Evolutionary conservation across 768 basidiomycete genomes (phyloP), one percentile per base, ranked within the genome.

Genomic region (Lepiota subincarnata): DNA sequence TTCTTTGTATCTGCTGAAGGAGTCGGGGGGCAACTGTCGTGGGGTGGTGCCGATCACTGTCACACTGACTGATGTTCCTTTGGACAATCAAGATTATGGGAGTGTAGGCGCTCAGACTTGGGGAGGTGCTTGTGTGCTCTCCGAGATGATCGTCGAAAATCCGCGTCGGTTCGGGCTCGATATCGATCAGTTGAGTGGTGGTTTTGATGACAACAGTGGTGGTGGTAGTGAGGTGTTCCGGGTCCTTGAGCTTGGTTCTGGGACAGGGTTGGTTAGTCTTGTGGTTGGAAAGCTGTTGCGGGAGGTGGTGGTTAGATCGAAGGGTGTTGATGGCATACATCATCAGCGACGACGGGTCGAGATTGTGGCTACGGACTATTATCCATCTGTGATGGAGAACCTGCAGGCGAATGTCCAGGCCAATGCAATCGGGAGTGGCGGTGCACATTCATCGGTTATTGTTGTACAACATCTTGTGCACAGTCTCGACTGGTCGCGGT

Each of bases 91-190:
- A n/a, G 86, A 89, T 59, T 85, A 82, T 57, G 69, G 73, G 11
- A 87, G 83, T 50, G 82, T 92, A 14, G 92, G 92, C 1, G 84
- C 89, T 22, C 92, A 93, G 69, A 94, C 91, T 0, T 95, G 92
- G 92, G 91, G 90, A 3, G 82, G 86, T 8, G 86, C 89, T 2
- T 91, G 86, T 59, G 80, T 94, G 6, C 74, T 95, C 51, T 81
- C 90, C 0, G 86, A 90, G 63, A 77, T 83, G 68, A 80, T 93
- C 37, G 79, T 78, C 2, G 75, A 83, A 24, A 63, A 73, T 26
- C 87, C 90, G 0, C 62, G 58, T 2, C 57, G 57, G 22, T 90
- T 86, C 61, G 78, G 78, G 7, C 31, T 52, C 48, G 20, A 31
- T 19, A 11, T 37, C 22, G 39, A 35, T 18, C 45, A 36, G 11